Base-by-base conservation (phyloP, 2,329 filamentous ascomycete genomes). In the Fusarium sp. region DNA sequence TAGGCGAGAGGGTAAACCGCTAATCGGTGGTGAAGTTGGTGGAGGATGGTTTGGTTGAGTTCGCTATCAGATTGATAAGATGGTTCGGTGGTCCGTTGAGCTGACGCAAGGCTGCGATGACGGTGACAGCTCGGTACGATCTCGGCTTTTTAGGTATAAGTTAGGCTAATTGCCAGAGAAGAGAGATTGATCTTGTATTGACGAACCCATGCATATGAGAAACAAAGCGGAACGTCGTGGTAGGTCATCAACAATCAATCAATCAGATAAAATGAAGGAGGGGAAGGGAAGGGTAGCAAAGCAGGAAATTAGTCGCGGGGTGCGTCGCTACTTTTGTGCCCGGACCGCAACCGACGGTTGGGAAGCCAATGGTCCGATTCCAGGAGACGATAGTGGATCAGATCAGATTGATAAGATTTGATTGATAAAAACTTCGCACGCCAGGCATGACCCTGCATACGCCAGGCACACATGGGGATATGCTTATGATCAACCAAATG, bases 361-460 rank as follows among this genome's bases (percentile, higher is more conserved):
- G 48, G 62, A 68, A 61, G 53, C 64, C 60, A 65, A 73, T 74
- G 70, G 72, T 74, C 72, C 71, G 73, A 75, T 74, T 68, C 66
- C 65, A 74, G 71, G 73, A 76, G 72, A 70, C 54, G 52, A 67
- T 53, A 64, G 70, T 74, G 74, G 72, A 67, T 61, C 68, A 73
- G 74, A 78, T 79, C 72, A 70, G 78, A 80, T 80, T 80, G 78
- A 80, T 80, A 79, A 80, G 79, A 80, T 80, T 75, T 72, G 76
- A 78, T 78, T 78, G 76, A 78, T 78, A 78, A 78, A 75, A 75
- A 61, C 65, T 68, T 68, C 58, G 64, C 61, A 52, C 61, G 65
- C 68, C 63, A 70, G 68, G 67, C 68, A 70, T 10, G 22, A 39
- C 36, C 9, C 7, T 41, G 22, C 15, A 4, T 34, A n/a, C 45